Conservation (phyloP, 768 basidiomycete genomes). For the Suillus americanus region DNA sequence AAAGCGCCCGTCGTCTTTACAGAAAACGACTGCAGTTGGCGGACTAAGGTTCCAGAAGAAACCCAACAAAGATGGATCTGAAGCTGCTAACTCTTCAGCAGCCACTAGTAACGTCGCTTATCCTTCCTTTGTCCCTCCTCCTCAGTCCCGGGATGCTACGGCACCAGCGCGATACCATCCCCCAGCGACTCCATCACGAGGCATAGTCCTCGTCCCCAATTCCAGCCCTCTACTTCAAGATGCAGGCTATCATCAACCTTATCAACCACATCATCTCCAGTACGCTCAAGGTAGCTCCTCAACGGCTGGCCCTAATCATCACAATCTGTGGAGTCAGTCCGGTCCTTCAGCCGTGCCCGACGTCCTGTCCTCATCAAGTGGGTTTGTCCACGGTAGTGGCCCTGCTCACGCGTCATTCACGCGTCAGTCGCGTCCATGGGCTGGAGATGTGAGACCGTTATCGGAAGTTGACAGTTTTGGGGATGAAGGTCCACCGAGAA, state of each 20-base stretch:
- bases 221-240: conserved; percentile 63
- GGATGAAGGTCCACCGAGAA: conserved; percentile 69
- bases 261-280: conserved; percentile 40
- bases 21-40: conserved; percentile 43
- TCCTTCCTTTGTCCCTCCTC: conserved; percentile 39
- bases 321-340: conserved; percentile 38
- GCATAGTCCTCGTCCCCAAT: conserved; percentile 70
- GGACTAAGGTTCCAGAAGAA: conserved; percentile 50
- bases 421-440: conserved; percentile 35
- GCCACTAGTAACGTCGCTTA: conserved; percentile 68
- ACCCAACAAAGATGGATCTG: conserved; percentile 29
- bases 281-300: conserved; percentile 43
- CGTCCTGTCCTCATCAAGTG: conserved; percentile 58
- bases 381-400: conserved; percentile 46
- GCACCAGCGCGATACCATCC: conserved; percentile 60
- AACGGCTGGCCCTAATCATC: conserved; percentile 38
- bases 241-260: conserved; percentile 31
- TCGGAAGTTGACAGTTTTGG: conserved; percentile 37
- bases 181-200: conserved; percentile 44
- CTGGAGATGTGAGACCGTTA: conserved; percentile 36
- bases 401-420: conserved; percentile 54
- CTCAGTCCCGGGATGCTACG: conserved; percentile 80
- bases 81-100: conserved; percentile 40
- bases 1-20: conserved; percentile 28
- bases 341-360: conserved; percentile 40